Conservation (phyloP, 805 yeast species). For the Saturnispora ahearnii region DNA sequence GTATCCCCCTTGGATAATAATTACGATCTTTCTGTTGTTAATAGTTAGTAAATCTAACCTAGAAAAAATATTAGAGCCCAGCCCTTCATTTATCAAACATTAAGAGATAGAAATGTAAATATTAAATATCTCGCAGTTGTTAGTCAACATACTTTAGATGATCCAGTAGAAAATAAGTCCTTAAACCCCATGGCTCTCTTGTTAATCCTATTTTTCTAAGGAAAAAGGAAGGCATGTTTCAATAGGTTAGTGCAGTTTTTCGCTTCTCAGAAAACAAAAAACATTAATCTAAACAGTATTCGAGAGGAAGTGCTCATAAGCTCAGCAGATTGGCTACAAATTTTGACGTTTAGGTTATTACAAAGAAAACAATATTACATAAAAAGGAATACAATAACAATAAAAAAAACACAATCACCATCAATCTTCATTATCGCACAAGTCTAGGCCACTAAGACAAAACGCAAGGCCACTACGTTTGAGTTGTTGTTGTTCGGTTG, state of each 20-base stretch:
- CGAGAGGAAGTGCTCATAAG: not conserved
- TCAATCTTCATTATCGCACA: conserved; percentile 2
- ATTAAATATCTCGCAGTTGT: too few relatives aligned
- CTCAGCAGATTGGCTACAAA: not conserved
- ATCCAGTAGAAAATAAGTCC: conserved; percentile 19
- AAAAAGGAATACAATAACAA: not conserved
- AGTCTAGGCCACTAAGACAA: conserved; percentile 10
- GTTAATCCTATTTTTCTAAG: not conserved
- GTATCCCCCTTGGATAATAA: conserved; percentile 7
- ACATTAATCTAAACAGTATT: not conserved
- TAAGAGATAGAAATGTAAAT: not conserved
- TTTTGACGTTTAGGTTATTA: not conserved
- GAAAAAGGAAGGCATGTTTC: not conserved
- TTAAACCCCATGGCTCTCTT: conserved; percentile 19
- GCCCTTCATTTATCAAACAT: not conserved
- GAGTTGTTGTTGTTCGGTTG: not conserved
- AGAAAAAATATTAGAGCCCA: not conserved
- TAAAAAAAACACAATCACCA: too few relatives aligned
- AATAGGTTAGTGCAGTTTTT: not conserved
- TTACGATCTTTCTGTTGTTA: not conserved
- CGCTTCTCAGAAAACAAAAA: not conserved
- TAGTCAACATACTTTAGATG: conserved; percentile 20
- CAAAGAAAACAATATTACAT: not conserved
- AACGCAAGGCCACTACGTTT: conserved; percentile 14
- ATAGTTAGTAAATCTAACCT: not conserved